phyloP scores from a whole-genome alignment of 495 filamentous ascomycete species.

The Penicillium waksmanii region DNA sequence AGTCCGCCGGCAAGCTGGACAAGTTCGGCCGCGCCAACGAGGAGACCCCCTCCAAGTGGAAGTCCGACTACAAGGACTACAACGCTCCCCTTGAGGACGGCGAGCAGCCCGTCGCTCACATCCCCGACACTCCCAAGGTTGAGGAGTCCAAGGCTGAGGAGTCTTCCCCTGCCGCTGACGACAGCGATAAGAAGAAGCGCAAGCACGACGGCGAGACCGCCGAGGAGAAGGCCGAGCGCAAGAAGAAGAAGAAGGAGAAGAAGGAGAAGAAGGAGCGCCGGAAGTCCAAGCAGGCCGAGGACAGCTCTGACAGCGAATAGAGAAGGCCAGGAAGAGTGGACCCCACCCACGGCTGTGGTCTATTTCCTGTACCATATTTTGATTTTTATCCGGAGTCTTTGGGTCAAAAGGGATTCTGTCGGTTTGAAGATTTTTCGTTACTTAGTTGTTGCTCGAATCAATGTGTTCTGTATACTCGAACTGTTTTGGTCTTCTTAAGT shows the following conservation, averaged over 20 bases:
- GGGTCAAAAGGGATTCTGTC: conserved; percentile 49
- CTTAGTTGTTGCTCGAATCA: conserved; percentile 16
- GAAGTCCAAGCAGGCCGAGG: conserved; percentile 62
- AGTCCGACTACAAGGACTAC: conserved; percentile 85
- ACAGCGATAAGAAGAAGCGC: conserved; percentile 69
- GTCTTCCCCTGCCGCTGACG: conserved; percentile 28
- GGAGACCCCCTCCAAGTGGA: conserved; percentile 89
- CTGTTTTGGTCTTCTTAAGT: no score
- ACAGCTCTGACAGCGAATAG: conserved; percentile 62
- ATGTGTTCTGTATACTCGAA: conserved; percentile 5
- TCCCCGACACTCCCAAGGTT: conserved; percentile 40
- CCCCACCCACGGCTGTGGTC: conserved; percentile 21
- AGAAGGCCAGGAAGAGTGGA: conserved; percentile 34
- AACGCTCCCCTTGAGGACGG: conserved; percentile 54
- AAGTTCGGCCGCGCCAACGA: conserved; percentile 95
- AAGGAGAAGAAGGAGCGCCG: conserved; percentile 73
- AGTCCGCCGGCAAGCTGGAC: conserved; percentile 95
- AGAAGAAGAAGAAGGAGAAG: conserved; percentile 74
- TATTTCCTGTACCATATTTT: conserved; percentile 50
- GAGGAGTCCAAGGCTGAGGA: conserved; percentile 31
- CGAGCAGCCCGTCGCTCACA: conserved; percentile 44
- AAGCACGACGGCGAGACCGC: conserved; percentile 82
- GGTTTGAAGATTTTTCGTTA: conserved; percentile 29
- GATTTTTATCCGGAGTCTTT: conserved; percentile 41
- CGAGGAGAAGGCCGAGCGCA: conserved; percentile 74